These are phyloP conservation scores for Rhizophagus clarus DNA, from an alignment of 192 early-diverging fungal species.

Conservation along the genomic window DNA sequence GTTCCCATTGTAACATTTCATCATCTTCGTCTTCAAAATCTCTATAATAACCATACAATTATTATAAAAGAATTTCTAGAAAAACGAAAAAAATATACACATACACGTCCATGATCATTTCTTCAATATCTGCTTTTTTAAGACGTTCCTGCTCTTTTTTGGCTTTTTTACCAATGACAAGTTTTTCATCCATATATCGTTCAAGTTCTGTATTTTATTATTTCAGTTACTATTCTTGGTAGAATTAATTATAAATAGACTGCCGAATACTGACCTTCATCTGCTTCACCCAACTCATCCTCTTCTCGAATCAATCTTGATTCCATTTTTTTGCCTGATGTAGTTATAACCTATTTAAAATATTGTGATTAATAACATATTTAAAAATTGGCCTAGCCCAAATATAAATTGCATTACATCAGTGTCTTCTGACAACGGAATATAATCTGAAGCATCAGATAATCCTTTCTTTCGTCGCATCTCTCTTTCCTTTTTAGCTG, in stretches of 20 bases:
- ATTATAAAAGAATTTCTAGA: no score
- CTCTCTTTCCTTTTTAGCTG: conserved; percentile 58
- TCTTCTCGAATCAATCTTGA: conserved; percentile 59
- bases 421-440: conserved; percentile 39
- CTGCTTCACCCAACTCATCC: conserved; percentile 60
- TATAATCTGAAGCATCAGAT: conserved; percentile 39
- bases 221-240: background rate
- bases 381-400: no score
- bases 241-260: background rate
- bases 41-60: conserved; percentile 11
- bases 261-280: conserved; percentile 44
- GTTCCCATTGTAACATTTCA: conserved; percentile 58
- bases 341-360: background rate
- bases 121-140: conserved; percentile 43
- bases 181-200: conserved; percentile 49
- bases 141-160: conserved; percentile 44
- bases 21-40: conserved; percentile 51
- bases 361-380: background rate
- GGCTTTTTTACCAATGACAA: conserved; percentile 49
- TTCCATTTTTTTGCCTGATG: conserved; percentile 8
- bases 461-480: conserved; percentile 47
- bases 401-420: conserved; percentile 9
- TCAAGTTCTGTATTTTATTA: conserved; percentile 45
- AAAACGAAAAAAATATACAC: background rate
- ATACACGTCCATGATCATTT: conserved; percentile 58